Percentiles rank a stretch among this genome's conserved stretches.
Evolutionary conservation across 345 rosid genomes (phyloP).

Genomic region (Xanthoceras sorbifolium): DNA sequence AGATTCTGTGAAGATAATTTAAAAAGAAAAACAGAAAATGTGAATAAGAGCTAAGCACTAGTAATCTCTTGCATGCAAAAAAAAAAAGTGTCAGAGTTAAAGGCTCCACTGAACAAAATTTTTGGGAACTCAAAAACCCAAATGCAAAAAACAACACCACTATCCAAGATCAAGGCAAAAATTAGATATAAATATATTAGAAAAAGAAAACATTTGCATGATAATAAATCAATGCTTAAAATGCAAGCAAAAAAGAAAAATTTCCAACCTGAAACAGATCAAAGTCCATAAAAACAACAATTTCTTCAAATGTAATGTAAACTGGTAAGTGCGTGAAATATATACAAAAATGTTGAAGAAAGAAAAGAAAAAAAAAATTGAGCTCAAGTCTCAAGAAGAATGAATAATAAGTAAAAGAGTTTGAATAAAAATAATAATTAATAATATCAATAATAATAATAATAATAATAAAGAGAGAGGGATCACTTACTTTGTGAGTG

Average conservation of each 20-base stretch:
- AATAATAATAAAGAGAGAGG: neutral
- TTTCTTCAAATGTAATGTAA: neutral
- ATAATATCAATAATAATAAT: too few relatives aligned
- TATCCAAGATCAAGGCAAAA: conserved; percentile 9
- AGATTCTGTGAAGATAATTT: neutral
- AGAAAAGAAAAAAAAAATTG: neutral
- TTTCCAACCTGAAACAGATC: conserved; percentile 11
- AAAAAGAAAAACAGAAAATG: neutral
- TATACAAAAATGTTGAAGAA: neutral
- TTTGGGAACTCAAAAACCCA: conserved; percentile 14
- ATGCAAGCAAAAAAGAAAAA: conserved; percentile 7
- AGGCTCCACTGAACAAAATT: conserved; percentile 8
- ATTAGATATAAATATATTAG: neutral
- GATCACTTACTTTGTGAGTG: neutral
- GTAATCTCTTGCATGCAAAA: conserved; percentile 24
- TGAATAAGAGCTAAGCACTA: neutral
- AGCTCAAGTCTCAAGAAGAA: neutral
- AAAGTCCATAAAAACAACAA: neutral
- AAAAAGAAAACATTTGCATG: conserved; percentile 1
- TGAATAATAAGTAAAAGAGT: neutral
- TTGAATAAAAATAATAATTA: neutral
- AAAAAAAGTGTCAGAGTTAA: neutral
- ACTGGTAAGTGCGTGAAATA: neutral
- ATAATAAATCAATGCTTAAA: conserved; percentile 20
- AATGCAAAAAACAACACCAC: neutral